phyloP scores from a whole-genome alignment of 345 rosid species.

The thale cress (Arabidopsis thaliana) region TAIR10.1 NC_003074.8:6566001-6566500 shows the following conservation, averaged over 20 bases:
- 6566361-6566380: neutral
- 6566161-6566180: conserved; percentile 2
- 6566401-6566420: conserved; percentile 15
- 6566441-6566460: neutral
- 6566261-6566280: neutral
- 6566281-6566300: no score
- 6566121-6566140: conserved; percentile 9
- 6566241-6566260: neutral
- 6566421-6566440: neutral
- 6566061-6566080: neutral
- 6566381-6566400: conserved; percentile 23
- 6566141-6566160: neutral
- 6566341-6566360: conserved; percentile 19
- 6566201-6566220: neutral
- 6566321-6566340: neutral
- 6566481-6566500: conserved; percentile 31
- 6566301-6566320: neutral
- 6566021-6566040: conserved; percentile 23
- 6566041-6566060: neutral
- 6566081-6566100: conserved; percentile 22
- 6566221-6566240: neutral
- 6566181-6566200: neutral
- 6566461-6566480: neutral
- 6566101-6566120: conserved; percentile 9
- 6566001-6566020: neutral